Evolutionary conservation across 345 rosid genomes (phyloP), one percentile per base, ranked within the genome.

Genomic region (Stellera chamaejasme): DNA sequence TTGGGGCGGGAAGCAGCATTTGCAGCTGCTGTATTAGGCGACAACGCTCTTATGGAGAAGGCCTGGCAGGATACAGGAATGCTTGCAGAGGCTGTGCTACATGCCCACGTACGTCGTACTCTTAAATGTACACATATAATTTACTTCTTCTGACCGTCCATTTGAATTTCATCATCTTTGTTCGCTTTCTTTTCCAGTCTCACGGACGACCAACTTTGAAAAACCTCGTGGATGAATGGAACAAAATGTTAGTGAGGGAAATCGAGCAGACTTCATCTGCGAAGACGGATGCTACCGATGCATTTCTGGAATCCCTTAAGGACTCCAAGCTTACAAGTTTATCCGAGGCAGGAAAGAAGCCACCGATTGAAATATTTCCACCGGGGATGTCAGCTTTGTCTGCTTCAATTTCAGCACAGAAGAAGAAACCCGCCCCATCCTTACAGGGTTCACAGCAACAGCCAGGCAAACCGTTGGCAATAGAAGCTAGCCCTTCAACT

Each of bases 11-110:
- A 93, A 79, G 96, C 96, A 53, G 92, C 99, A 56, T 93, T 93
- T 78, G 63, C 99, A 49, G 96, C 95, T 61, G 96, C 97, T 48
- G 80, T 93, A 66, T 66, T 93, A 69, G 97, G 96, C 43, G 99
- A 93, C 77, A 90, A 90, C 71, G 92, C 87, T 50, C 90, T 93
- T 65, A 87, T 93, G 99, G 99, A 90, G 71, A 89, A 82, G 72
- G 92, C 95, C 23, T 93, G 99, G 99, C 92, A 84, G 77, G 99
- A 93, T 56, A 89, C 97, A 0, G 99, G 99, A 66, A 93, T 93
- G 99, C 95, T 87, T 41, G 88, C 97, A n/a, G 99, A 93, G 79
- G 87, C 97, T 28, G 99, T 89, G 39, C 91, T 93, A 68, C 99
- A 93, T 73, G 94, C 97, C n/a, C 99, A 93, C 60, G 97, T 93